phyloP scores from a whole-genome alignment of 345 rosid genomes.

The Citrus glauca region DNA sequence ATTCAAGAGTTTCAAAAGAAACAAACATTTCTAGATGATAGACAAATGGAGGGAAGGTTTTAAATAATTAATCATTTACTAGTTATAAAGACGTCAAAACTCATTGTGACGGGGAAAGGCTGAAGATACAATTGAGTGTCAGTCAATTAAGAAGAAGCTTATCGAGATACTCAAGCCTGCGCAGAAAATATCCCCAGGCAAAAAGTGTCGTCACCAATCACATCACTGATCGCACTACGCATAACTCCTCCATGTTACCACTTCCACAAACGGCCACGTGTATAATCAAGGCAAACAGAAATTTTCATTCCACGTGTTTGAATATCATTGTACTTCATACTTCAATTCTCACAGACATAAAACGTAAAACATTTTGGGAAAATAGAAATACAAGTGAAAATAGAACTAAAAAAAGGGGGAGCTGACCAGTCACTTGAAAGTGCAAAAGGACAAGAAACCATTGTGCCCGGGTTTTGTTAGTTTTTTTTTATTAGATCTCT shows the following conservation, averaged over 20 bases:
- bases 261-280: background rate
- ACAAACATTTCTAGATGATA: no score
- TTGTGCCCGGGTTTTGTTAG: conserved; percentile 5
- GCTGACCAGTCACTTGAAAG: conserved; percentile 24
- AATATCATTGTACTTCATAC: background rate
- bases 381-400: background rate
- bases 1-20: no score
- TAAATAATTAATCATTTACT: no score
- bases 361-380: background rate
- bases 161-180: background rate
- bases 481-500: background rate
- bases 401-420: background rate
- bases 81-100: no score
- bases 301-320: background rate
- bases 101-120: no score
- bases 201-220: background rate
- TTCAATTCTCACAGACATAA: background rate
- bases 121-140: background rate
- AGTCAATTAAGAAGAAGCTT: background rate
- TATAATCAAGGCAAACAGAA: background rate
- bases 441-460: conserved; percentile 19
- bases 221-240: background rate
- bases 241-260: background rate
- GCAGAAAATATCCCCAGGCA: background rate
- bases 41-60: no score